Conservation (phyloP, 306 rosid species). For the Pterocarpus santalinus region DNA sequence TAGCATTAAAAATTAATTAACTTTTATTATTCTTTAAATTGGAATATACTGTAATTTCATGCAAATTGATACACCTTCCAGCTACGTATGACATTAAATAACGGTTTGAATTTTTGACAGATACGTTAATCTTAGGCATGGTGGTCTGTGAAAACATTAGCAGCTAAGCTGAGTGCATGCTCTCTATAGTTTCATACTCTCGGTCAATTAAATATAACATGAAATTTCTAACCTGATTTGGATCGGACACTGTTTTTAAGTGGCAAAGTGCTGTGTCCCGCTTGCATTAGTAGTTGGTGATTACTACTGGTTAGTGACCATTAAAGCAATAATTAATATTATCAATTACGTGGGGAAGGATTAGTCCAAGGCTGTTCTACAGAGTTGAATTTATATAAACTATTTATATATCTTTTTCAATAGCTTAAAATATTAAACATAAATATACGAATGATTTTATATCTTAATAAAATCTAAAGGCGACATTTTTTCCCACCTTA, state of each 20-base stretch:
- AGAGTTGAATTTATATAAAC: too few species aligned
- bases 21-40: background rate
- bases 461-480: too few species aligned
- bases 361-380: background rate
- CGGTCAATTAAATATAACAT: conserved; percentile 35
- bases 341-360: conserved; percentile 29
- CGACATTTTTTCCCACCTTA: too few species aligned
- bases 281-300: conserved; percentile 4
- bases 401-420: too few species aligned
- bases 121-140: background rate
- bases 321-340: background rate
- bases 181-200: background rate
- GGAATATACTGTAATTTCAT: too few species aligned
- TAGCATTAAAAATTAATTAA: conserved; percentile 21
- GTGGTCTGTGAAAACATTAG: background rate
- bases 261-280: background rate
- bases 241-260: conserved; percentile 21
- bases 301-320: background rate
- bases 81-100: conserved; percentile 10
- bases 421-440: too few species aligned
- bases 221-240: conserved; percentile 38
- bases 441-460: too few species aligned
- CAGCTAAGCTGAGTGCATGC: conserved; percentile 16
- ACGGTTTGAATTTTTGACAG: conserved; percentile 38
- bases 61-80: conserved; percentile 33